Base-by-base conservation (phyloP, 352 stramenopile genomes). In the Globisporangium solare region DNA sequence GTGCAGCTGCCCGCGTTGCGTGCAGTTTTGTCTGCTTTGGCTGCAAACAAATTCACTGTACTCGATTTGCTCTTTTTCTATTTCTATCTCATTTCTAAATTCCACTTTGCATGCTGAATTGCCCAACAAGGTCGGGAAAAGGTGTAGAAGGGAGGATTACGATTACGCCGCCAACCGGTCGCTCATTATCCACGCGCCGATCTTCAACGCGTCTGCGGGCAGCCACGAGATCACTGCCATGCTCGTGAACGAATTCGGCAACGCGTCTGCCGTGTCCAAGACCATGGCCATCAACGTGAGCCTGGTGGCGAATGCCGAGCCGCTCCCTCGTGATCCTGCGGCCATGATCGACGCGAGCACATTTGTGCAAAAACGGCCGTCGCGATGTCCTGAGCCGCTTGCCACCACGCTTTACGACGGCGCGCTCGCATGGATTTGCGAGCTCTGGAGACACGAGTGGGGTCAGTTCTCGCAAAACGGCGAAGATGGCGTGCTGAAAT, bases 381-480 rank as follows among this genome's bases (percentile, higher is more conserved):
- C 7, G 7, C 12, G 17, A 1, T 83, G 66, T 31, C 67, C 67
- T 15, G 18, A 54, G 6, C 12, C 27, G 37, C 27, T 77, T 11
- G 11, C 20, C 3, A 24, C 52, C 47, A 47, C 20, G 7, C 27
- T 35, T 18, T 11, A 32, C 1, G 10, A 43, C 39, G 12, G 39
- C 17, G 18, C 52, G 24, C 12, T 73, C 41, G 39, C 41, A 2
- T 89, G 79, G 79, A 63, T 86, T 50, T 88, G 78, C 53, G 63
- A 77, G 3, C 63, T 88, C 22, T 88, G 71, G 70, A 65, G 70
- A 17, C 74, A 88, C 56, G 79, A 92, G 45, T 89, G 73, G 74
- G 81, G 76, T 1, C 35, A 67, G 6, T 84, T 58, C 58, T 89
- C 79, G 0, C 81, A 88, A 41, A 92, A 92, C 43, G 81, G 81